Percentiles rank a stretch among this genome's conserved stretches.
phyloP scores from a whole-genome alignment of 345 rosid species.

The Lepidium aucheri region DNA sequence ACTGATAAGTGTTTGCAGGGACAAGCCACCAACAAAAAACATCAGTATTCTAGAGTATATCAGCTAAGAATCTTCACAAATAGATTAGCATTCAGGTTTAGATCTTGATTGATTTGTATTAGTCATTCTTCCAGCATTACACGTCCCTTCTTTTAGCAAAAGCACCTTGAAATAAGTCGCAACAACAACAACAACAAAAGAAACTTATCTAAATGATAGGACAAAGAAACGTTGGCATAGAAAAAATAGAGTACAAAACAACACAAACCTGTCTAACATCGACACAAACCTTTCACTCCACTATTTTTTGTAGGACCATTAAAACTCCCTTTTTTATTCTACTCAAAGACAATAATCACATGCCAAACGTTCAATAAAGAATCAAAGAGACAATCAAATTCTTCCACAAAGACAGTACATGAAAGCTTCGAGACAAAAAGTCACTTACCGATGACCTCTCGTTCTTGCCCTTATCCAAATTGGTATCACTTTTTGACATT shows the following conservation, averaged over 20 bases:
- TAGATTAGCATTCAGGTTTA: not conserved
- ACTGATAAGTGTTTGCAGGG: not conserved
- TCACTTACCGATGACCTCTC: constrained; percentile 44
- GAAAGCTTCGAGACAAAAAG: not conserved
- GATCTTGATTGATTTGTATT: constrained; percentile 58
- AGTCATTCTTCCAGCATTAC: constrained; percentile 32
- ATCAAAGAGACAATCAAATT: not conserved
- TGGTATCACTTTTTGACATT: constrained; percentile 55
- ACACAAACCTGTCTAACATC: constrained; percentile 70
- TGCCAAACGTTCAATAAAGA: not conserved
- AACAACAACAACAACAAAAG: not conserved
- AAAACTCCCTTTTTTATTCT: constrained; percentile 56
- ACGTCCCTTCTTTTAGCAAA: constrained; percentile 73
- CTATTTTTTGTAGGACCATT: constrained; percentile 39
- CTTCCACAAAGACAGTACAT: not conserved
- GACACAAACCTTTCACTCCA: constrained; percentile 37
- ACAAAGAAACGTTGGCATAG: not conserved
- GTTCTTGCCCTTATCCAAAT: constrained; percentile 38
- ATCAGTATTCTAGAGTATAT: not conserved
- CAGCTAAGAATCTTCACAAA: not conserved
- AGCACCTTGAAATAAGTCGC: constrained; percentile 44
- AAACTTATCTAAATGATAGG: not conserved
- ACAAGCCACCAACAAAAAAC: not conserved
- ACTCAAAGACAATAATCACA: not conserved
- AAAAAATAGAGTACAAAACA: not conserved